Conservation (phyloP, 345 rosid genomes). For the Jatropha curcas region DNA sequence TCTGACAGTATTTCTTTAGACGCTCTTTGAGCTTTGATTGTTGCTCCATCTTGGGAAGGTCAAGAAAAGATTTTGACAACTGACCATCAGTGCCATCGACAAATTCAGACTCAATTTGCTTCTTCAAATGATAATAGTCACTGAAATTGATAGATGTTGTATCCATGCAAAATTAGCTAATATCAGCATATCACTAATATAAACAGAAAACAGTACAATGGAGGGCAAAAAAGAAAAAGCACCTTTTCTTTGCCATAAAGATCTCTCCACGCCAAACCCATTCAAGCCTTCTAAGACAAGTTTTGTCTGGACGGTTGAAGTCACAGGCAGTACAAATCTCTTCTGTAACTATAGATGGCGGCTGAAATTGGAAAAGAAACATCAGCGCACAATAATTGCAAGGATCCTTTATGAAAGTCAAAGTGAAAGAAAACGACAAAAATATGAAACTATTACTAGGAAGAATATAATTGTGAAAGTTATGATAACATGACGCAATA, state of each 20-base stretch:
- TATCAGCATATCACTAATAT: constrained; percentile 14
- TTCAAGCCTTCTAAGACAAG: constrained; percentile 92
- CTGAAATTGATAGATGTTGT: constrained; percentile 43
- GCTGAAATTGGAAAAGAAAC: constrained; percentile 56
- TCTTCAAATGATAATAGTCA: constrained; percentile 91
- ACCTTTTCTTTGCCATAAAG: constrained; percentile 89
- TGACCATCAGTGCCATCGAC: constrained; percentile 60
- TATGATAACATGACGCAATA: background rate
- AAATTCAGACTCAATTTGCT: constrained; percentile 89
- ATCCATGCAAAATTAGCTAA: constrained; percentile 24
- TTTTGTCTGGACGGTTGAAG: constrained; percentile 91
- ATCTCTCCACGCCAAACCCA: constrained; percentile 99
- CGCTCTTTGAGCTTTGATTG: constrained; percentile 80
- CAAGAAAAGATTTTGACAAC: constrained; percentile 74
- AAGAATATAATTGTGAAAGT: background rate
- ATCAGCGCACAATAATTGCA: constrained; percentile 3
- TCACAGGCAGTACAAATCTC: constrained; percentile 96
- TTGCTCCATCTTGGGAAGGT: constrained; percentile 81
- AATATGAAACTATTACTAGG: background rate
- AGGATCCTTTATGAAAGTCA: constrained; percentile 3
- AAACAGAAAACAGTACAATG: constrained; percentile 12
- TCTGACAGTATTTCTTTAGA: constrained; percentile 83
- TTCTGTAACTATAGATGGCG: constrained; percentile 86
- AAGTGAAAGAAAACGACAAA: background rate
- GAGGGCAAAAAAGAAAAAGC: constrained; percentile 5